Conservation (phyloP, 2,329 filamentous ascomycete species). For the Epicoccum sorghinum region DNA sequence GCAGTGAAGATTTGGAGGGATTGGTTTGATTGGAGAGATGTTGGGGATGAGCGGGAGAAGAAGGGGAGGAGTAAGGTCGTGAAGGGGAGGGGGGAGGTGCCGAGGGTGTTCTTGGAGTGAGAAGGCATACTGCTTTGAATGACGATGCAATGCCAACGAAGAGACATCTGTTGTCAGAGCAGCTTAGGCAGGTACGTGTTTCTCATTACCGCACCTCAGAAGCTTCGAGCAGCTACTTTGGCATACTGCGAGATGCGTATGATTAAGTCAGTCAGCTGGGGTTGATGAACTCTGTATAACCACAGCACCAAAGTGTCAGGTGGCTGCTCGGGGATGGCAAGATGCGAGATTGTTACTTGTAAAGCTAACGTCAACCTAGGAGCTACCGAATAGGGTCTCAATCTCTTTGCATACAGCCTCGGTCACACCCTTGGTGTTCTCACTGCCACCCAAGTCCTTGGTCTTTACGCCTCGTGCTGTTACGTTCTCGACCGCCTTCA, state of each 20-base stretch:
- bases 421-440: constrained; percentile 64
- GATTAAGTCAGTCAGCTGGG: too few species aligned
- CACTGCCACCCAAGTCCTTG: constrained; percentile 64
- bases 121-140: background rate
- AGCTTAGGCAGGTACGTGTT: constrained; percentile 13
- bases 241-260: too few species aligned
- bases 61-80: constrained; percentile 52
- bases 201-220: too few species aligned
- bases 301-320: too few species aligned
- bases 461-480: constrained; percentile 62
- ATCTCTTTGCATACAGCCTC: constrained; percentile 62
- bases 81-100: constrained; percentile 34
- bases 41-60: constrained; percentile 53
- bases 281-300: too few species aligned
- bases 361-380: constrained; percentile 9
- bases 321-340: too few species aligned
- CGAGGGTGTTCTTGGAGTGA: constrained; percentile 33
- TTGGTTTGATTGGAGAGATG: constrained; percentile 56
- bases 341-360: too few species aligned
- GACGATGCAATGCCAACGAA: background rate
- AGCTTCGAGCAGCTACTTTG: too few species aligned
- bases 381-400: constrained; percentile 47
- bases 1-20: constrained; percentile 72
- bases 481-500: constrained; percentile 67
- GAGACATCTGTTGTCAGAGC: background rate